These are phyloP conservation scores for Xylaria sp. DNA, from an alignment of 2,329 filamentous ascomycete species.

Conservation along the genomic window DNA sequence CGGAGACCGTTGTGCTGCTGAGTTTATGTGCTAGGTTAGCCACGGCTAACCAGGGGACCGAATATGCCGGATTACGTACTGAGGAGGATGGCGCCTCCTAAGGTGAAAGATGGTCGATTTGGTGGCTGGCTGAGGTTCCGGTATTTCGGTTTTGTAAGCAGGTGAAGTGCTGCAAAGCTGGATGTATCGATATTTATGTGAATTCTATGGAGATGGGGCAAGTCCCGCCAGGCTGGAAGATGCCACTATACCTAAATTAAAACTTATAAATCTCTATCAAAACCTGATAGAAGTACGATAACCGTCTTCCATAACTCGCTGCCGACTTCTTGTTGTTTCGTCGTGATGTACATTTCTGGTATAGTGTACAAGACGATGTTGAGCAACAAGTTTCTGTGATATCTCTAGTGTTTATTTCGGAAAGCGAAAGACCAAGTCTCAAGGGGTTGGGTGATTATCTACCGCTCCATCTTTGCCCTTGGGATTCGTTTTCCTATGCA, in stretches of 20 bases:
- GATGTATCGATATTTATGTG: constrained; percentile 17
- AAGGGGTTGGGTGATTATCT: no score
- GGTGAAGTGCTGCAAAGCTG: constrained; percentile 6
- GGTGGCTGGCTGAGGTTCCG: not conserved
- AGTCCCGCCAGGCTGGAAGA: constrained; percentile 10
- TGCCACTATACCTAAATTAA: not conserved
- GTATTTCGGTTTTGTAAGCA: constrained; percentile 4
- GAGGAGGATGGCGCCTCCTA: constrained; percentile 63
- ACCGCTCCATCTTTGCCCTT: no score
- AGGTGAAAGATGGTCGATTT: constrained; percentile 1
- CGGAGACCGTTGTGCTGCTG: constrained; percentile 93
- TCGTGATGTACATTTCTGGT: not conserved
- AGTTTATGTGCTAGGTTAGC: constrained; percentile 86
- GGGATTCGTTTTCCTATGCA: no score
- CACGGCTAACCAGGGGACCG: constrained; percentile 81
- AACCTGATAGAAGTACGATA: constrained; percentile 13
- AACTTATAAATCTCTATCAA: constrained; percentile 22
- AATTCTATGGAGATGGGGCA: constrained; percentile 7
- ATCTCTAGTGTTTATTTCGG: no score
- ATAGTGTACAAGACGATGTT: no score
- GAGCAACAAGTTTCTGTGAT: no score
- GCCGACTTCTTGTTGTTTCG: not conserved
- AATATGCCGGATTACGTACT: constrained; percentile 68
- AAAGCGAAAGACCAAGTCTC: no score
- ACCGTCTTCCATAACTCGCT: not conserved